phyloP scores from a whole-genome alignment of 192 early-diverging fungal species.

The Mortierella hygrophila region DNA sequence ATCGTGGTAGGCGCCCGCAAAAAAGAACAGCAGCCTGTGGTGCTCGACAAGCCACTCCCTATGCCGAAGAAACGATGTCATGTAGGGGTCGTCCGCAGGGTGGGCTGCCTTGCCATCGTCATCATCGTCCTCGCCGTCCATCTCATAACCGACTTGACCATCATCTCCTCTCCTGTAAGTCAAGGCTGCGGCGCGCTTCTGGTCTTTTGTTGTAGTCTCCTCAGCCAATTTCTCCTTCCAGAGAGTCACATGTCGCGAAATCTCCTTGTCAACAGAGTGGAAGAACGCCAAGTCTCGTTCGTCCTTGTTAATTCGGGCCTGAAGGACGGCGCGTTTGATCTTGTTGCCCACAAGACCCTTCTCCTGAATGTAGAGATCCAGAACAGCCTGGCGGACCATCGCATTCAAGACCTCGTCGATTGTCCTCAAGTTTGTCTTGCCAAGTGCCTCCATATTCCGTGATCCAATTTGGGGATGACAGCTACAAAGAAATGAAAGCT shows the following conservation, averaged over 20 bases:
- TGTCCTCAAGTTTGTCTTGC: conserved; percentile 58
- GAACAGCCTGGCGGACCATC: conserved; percentile 55
- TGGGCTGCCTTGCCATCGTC: conserved; percentile 8
- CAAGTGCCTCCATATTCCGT: conserved; percentile 60
- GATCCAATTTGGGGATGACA: conserved; percentile 71
- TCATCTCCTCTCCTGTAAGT: conserved; percentile 16
- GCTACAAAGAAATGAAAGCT: conserved; percentile 6
- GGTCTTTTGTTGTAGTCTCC: background rate
- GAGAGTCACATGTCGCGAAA: conserved; percentile 7
- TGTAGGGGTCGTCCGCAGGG: conserved; percentile 22
- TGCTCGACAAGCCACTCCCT: conserved; percentile 61
- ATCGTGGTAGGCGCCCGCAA: conserved; percentile 66
- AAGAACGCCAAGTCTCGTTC: conserved; percentile 21
- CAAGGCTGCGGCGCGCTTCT: background rate
- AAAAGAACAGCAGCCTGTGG: conserved; percentile 72
- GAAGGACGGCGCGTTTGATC: conserved; percentile 52
- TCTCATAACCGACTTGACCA: conserved; percentile 10
- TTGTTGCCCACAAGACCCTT: conserved; percentile 25
- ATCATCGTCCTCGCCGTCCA: conserved; percentile 34
- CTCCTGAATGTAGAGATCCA: conserved; percentile 48
- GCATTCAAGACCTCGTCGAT: conserved; percentile 67
- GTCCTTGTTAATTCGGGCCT: conserved; percentile 27
- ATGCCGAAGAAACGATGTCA: conserved; percentile 33
- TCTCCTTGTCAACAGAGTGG: conserved; percentile 24
- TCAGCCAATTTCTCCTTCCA: conserved; percentile 30